phyloP scores from a whole-genome alignment of 305 asterid genomes.

The Fraxinus dipetala region DNA sequence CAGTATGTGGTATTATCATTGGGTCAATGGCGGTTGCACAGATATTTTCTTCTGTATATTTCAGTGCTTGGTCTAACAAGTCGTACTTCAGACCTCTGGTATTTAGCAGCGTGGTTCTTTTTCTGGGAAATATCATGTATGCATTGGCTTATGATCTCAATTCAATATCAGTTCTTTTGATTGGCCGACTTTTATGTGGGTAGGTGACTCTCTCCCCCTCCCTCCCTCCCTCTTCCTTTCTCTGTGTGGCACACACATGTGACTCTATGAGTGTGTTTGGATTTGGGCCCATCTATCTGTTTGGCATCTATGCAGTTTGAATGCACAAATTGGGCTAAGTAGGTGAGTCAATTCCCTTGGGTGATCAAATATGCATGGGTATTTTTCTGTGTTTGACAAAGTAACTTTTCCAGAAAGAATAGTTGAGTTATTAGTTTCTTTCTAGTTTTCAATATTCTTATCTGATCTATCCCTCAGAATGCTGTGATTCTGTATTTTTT shows the following conservation, averaged over 20 bases:
- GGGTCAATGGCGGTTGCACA: slow-evolving; percentile 99
- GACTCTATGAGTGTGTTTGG: neutral
- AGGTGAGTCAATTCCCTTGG: neutral
- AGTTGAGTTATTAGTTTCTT: neutral
- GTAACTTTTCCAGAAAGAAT: neutral
- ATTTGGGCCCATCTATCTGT: neutral
- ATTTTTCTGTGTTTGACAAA: neutral
- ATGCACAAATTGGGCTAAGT: neutral
- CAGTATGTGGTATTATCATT: slow-evolving; percentile 93
- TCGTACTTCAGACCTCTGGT: slow-evolving; percentile 86
- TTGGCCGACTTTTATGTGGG: slow-evolving; percentile 95
- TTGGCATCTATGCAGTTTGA: neutral
- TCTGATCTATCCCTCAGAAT: neutral
- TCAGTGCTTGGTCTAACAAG: slow-evolving; percentile 98
- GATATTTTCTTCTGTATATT: slow-evolving; percentile 91
- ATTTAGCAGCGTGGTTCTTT: slow-evolving; percentile 86
- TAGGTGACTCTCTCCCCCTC: slow-evolving; percentile 23
- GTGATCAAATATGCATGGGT: neutral
- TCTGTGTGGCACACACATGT: slow-evolving; percentile 1
- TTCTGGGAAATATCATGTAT: slow-evolving; percentile 71
- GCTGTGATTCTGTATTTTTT: neutral
- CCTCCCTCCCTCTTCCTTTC: slow-evolving; percentile 16
- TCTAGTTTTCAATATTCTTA: neutral
- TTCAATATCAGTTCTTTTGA: slow-evolving; percentile 63
- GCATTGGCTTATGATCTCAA: slow-evolving; percentile 84